These are phyloP conservation scores for Chrysopogon serrulatus DNA, from an alignment of 176 grass and related monocot species.

Conservation along the genomic window DNA sequence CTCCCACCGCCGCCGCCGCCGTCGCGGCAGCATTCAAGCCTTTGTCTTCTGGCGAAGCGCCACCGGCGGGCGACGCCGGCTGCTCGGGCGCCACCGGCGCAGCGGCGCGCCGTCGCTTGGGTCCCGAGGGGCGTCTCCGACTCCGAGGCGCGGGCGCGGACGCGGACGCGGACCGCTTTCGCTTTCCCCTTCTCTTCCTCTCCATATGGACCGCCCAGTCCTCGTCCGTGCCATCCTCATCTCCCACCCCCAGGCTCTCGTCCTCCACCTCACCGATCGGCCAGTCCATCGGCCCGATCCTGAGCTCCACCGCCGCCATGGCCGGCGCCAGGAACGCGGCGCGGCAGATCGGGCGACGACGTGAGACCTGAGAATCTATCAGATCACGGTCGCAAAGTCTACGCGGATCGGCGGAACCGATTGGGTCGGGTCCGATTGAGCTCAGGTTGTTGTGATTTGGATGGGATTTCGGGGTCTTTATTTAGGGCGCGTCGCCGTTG, in stretches of 20 bases:
- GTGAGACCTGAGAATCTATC: neutral
- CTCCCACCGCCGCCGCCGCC: neutral
- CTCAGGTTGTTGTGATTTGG: neutral
- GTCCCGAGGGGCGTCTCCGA: neutral
- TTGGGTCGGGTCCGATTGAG: neutral
- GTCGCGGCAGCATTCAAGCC: neutral
- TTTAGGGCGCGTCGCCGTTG: neutral
- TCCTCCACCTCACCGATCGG: neutral
- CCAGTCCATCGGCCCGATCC: neutral
- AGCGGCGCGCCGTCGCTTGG: neutral
- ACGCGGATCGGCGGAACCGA: neutral
- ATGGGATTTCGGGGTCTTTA: neutral
- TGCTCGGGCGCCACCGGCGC: neutral
- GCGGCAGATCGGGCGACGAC: neutral
- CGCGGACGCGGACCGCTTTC: neutral
- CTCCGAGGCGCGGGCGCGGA: too few species aligned
- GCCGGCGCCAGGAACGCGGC: neutral
- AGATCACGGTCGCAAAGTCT: neutral
- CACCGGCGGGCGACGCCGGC: neutral
- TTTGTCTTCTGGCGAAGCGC: neutral
- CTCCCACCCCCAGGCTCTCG: neutral
- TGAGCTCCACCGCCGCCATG: conserved; percentile 31
- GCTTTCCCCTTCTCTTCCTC: neutral
- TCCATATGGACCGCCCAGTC: conserved; percentile 8
- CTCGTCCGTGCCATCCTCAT: neutral